Conservation (phyloP, 441 rosid genomes). For the Populus hybrid region DNA sequence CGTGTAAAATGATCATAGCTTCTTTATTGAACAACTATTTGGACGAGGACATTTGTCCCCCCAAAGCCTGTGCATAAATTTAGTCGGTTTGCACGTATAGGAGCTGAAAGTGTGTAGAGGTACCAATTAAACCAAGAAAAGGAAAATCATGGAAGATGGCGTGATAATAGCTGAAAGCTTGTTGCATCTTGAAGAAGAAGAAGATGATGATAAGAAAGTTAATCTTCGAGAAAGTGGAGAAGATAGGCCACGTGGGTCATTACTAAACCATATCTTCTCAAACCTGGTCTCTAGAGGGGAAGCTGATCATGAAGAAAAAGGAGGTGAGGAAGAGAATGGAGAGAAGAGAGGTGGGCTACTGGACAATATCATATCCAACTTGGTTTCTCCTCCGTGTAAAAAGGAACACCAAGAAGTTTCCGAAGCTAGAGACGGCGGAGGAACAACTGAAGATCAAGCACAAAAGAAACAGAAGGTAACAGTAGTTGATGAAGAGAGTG, state of each 20-base stretch:
- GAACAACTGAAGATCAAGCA: conserved; percentile 7
- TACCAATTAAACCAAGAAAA: neutral
- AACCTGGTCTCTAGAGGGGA: conserved; percentile 21
- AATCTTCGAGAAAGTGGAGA: conserved; percentile 8
- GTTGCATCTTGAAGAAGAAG: conserved; percentile 17
- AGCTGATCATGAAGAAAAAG: conserved; percentile 13
- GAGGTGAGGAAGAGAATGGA: conserved; percentile 7
- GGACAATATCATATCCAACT: conserved; percentile 31
- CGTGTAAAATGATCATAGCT: conserved; percentile 21
- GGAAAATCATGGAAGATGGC: conserved; percentile 44
- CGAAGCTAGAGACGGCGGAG: neutral
- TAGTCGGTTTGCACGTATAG: neutral
- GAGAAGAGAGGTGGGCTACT: conserved; percentile 35
- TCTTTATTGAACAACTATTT: neutral
- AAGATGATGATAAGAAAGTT: conserved; percentile 11
- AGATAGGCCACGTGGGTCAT: conserved; percentile 28
- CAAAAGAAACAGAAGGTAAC: neutral
- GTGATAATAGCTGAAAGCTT: conserved; percentile 39
- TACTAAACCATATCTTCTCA: conserved; percentile 28
- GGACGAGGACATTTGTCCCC: conserved; percentile 13
- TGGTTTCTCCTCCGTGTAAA: conserved; percentile 35
- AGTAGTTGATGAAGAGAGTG: neutral
- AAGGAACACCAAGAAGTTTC: conserved; percentile 14
- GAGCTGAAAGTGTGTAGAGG: no score
- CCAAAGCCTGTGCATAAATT: neutral